These are phyloP conservation scores for Cryphonectria japonica DNA, from an alignment of 2,329 filamentous ascomycete species.

Conservation along the genomic window DNA sequence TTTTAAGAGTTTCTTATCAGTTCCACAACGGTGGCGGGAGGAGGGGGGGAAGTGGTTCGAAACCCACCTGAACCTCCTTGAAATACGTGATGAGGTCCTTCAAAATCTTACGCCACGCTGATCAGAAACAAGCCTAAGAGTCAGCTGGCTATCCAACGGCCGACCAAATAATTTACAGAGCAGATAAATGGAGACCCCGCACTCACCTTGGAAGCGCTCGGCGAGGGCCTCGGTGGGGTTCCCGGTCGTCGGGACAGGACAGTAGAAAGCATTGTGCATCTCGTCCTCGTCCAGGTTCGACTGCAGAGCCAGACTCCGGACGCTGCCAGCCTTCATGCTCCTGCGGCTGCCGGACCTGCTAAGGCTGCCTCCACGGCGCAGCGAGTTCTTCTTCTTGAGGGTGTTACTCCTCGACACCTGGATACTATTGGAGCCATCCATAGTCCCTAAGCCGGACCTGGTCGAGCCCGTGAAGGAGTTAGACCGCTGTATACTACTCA, in stretches of 20 bases:
- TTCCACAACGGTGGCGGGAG: no score
- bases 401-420: conserved; percentile 65
- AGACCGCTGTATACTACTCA: conserved; percentile 59
- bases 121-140: conserved; percentile 16
- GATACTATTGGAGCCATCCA: conserved; percentile 38
- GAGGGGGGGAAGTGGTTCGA: no score
- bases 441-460: conserved; percentile 46
- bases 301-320: conserved; percentile 77
- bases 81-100: conserved; percentile 96
- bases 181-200: not conserved
- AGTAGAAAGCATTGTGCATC: conserved; percentile 82
- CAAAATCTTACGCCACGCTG: conserved; percentile 92
- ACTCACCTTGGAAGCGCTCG: conserved; percentile 83
- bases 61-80: conserved; percentile 72
- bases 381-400: conserved; percentile 83
- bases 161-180: conserved; percentile 16
- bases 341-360: conserved; percentile 79
- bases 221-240: conserved; percentile 88
- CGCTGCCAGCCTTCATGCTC: conserved; percentile 84
- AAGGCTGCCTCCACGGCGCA: conserved; percentile 74
- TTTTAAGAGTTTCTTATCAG: not conserved
- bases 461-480: conserved; percentile 61
- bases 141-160: conserved; percentile 23
- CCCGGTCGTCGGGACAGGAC: conserved; percentile 84
- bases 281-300: conserved; percentile 70